Evolutionary conservation across 2,329 filamentous ascomycete species (phyloP), one percentile per base, ranked within the genome.

Genomic region (Fusarium gaditjirri): DNA sequence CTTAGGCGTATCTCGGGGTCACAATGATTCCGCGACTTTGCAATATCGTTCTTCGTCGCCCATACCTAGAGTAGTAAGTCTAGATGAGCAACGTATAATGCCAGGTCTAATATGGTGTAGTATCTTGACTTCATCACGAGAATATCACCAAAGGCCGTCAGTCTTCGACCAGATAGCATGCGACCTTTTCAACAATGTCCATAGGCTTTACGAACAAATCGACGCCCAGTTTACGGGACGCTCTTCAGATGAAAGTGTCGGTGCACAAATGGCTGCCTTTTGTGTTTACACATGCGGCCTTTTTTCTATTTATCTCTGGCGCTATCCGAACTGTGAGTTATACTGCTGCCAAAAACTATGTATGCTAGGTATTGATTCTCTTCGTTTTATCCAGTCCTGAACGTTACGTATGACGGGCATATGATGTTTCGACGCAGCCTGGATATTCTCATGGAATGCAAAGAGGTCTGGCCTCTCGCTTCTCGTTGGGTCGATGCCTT

Each of bases 21-120:
- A 88, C 87, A 8, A 88, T 88, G 81, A 84, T 87, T 59, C 83
- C 86, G 4, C 83, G 87, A 6, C 83, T 89, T 9, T 89, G 87
- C 75, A 87, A 89, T 63, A 88, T 89, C 59, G 84, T 89, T 19
- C 78, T 88, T 27, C 84, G 87, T 23, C 86, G 86, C 59, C 83
- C 86, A n/a, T 88, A 88, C 72, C 74, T 89, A 46, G 79, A 82
- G 50, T 84, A 88, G 86, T 88, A 78, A 54, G 83, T 71, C 19
- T 25, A 25, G 21, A n/a, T 29, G 27, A 16, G 4, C 36, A 39
- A 11, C 21, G 21, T 23, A 14, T 8, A 14, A 21, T 11, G 8
- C n/a, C 27, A 41, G 21, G 13, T 25, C 68, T 72, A 23, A 73
- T 27, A 35, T 44, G 25, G n/a, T 50, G 2, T 44, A 87, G 85